Evolutionary conservation across 768 basidiomycete genomes (phyloP).

Genomic region (Inosperma sp.): DNA sequence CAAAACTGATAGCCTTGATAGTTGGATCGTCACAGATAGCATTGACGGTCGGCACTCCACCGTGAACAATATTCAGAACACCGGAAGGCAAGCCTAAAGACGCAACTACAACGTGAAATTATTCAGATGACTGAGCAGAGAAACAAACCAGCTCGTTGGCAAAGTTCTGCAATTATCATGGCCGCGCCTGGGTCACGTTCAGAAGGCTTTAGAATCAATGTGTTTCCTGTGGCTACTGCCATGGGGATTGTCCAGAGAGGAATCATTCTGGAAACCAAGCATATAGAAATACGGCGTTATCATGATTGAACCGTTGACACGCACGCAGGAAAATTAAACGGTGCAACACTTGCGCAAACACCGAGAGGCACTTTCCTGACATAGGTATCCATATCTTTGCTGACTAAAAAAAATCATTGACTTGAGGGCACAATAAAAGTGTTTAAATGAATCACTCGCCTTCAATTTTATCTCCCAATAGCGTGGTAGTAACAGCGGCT

Average conservation of each 20-base stretch:
- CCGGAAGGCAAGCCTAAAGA: conserved; percentile 74
- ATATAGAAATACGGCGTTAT: conserved; percentile 3
- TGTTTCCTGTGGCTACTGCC: conserved; percentile 88
- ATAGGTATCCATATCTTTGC: conserved; percentile 95
- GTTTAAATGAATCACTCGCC: conserved; percentile 41
- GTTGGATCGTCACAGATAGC: conserved; percentile 87
- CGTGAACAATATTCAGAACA: conserved; percentile 90
- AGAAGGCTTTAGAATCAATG: conserved; percentile 90
- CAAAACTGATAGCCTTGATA: conserved; percentile 95
- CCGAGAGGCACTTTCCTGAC: conserved; percentile 81
- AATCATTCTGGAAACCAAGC: conserved; percentile 68
- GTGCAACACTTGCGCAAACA: conserved; percentile 81
- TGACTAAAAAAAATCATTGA: conserved; percentile 44
- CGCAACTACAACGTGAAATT: neutral
- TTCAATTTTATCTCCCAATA: conserved; percentile 92
- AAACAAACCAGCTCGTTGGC: conserved; percentile 66
- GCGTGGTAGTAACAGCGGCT: conserved; percentile 71
- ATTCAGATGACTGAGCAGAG: neutral
- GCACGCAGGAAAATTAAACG: conserved; percentile 89
- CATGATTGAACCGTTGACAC: conserved; percentile 22
- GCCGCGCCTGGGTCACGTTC: conserved; percentile 96
- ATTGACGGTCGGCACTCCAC: conserved; percentile 85
- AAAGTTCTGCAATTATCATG: conserved; percentile 96
- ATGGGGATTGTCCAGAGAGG: conserved; percentile 94
- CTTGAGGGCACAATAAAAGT: conserved; percentile 1